A percentile compares a stretch with the other conserved stretches of the same genome.
Evolutionary conservation across 768 basidiomycete species (phyloP).

Genomic region (Lactarius trivialis): DNA sequence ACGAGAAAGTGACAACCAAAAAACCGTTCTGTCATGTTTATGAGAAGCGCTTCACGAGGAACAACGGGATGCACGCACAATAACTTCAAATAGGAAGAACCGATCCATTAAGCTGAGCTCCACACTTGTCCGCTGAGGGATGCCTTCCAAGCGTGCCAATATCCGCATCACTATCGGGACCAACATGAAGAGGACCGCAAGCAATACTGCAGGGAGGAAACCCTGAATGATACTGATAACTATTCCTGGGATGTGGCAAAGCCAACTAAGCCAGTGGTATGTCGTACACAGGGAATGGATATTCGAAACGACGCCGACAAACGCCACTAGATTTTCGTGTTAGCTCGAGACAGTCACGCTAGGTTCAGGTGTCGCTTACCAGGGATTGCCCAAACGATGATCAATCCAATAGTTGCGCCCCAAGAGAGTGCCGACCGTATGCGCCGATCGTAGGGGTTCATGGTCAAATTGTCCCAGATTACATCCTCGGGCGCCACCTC

Average conservation of each 20-base stretch:
- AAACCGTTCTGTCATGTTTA: conserved; percentile 71
- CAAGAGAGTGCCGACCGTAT: conserved; percentile 47
- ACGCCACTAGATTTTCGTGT: conserved; percentile 26
- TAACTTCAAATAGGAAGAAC: conserved; percentile 86
- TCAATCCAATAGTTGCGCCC: conserved; percentile 68
- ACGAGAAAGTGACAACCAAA: conserved; percentile 78
- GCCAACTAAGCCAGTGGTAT: conserved; percentile 74
- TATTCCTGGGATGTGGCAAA: conserved; percentile 58
- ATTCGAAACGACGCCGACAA: conserved; percentile 85
- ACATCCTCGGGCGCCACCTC: conserved; percentile 87
- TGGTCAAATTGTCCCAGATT: conserved; percentile 82
- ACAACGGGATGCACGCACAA: conserved; percentile 45
- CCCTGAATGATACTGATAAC: conserved; percentile 84
- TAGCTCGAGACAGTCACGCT: not conserved
- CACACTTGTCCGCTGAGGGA: conserved; percentile 73
- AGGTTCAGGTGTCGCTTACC: conserved; percentile 34
- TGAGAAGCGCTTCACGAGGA: not conserved
- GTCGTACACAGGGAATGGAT: conserved; percentile 58
- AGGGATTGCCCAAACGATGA: conserved; percentile 86
- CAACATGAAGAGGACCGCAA: conserved; percentile 89
- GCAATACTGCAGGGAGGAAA: conserved; percentile 78
- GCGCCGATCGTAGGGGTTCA: conserved; percentile 78
- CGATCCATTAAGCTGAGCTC: conserved; percentile 90
- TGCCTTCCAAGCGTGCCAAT: conserved; percentile 82
- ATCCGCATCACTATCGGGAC: conserved; percentile 78